These are phyloP conservation scores for Vitis labrusca DNA, from an alignment of 164 flowering plant genomes.

Conservation along the genomic window DNA sequence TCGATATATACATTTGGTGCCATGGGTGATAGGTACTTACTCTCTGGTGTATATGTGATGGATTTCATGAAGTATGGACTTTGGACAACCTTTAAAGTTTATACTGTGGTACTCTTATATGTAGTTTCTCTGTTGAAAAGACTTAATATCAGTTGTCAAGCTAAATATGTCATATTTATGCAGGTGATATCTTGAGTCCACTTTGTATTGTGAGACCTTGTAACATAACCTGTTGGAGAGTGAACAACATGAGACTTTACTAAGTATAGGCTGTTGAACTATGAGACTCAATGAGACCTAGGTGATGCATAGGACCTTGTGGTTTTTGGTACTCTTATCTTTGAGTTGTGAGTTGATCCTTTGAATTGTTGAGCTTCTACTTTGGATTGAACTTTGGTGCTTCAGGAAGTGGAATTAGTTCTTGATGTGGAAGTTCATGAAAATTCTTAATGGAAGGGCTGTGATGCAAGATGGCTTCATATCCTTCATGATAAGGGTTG, in stretches of 20 bases:
- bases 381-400: too few relatives aligned
- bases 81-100: neutral
- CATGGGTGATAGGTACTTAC: neutral
- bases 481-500: too few relatives aligned
- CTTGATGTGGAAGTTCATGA: too few relatives aligned
- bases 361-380: too few relatives aligned
- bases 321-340: too few relatives aligned
- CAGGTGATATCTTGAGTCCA: neutral
- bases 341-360: too few relatives aligned
- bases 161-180: neutral
- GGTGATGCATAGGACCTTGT: too few relatives aligned
- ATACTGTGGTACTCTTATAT: neutral
- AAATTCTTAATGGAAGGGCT: too few relatives aligned
- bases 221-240: neutral
- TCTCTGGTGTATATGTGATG: neutral
- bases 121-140: too few relatives aligned
- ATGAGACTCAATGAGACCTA: neutral
- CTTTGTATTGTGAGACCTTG: neutral
- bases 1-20: neutral
- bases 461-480: too few relatives aligned
- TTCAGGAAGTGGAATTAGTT: too few relatives aligned
- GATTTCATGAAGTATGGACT: neutral
- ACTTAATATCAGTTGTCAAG: neutral
- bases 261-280: neutral
- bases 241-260: neutral